phyloP scores from a whole-genome alignment of 83 land plant species.

The Diphasiastrum complanatum region DNA sequence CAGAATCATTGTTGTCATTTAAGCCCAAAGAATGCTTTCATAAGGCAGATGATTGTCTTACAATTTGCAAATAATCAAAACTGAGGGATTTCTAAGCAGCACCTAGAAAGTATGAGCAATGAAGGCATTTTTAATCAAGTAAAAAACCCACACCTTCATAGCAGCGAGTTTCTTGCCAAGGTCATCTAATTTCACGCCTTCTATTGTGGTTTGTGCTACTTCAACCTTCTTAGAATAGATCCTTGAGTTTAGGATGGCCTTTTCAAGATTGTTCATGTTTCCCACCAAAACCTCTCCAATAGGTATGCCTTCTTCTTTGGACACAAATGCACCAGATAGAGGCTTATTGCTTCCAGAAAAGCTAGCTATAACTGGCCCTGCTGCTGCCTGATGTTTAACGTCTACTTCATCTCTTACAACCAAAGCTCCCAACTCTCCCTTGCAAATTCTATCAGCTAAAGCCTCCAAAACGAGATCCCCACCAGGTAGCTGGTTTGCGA shows the following conservation, averaged over 20 bases:
- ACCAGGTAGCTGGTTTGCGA: slow-evolving; percentile 71
- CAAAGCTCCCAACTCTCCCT: slow-evolving; percentile 29
- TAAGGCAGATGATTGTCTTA: too few species aligned
- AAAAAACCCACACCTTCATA: slow-evolving; percentile 92
- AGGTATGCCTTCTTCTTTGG: slow-evolving; percentile 42
- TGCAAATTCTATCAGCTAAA: slow-evolving; percentile 37
- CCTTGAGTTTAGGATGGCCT: slow-evolving; percentile 65
- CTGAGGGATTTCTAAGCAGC: too few species aligned
- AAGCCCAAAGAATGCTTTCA: too few species aligned
- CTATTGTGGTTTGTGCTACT: slow-evolving; percentile 66
- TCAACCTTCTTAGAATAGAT: slow-evolving; percentile 59
- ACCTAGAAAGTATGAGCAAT: too few species aligned
- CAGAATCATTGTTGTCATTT: too few species aligned
- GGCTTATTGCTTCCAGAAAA: too few species aligned
- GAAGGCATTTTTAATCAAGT: too few species aligned
- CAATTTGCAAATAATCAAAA: too few species aligned
- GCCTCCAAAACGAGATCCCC: slow-evolving; percentile 81
- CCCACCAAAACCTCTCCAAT: slow-evolving; percentile 88
- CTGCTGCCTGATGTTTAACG: too few species aligned
- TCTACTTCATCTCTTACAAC: slow-evolving; percentile 13
- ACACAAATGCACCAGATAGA: slow-evolving; percentile 29
- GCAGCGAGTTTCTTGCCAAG: slow-evolving; percentile 84
- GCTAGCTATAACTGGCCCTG: slow-evolving; percentile 1
- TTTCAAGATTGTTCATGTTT: slow-evolving; percentile 59
- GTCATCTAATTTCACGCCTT: slow-evolving; percentile 91